phyloP scores from a whole-genome alignment of 371 early-diverging fungal genomes.

The Mortierella sp. region DNA sequence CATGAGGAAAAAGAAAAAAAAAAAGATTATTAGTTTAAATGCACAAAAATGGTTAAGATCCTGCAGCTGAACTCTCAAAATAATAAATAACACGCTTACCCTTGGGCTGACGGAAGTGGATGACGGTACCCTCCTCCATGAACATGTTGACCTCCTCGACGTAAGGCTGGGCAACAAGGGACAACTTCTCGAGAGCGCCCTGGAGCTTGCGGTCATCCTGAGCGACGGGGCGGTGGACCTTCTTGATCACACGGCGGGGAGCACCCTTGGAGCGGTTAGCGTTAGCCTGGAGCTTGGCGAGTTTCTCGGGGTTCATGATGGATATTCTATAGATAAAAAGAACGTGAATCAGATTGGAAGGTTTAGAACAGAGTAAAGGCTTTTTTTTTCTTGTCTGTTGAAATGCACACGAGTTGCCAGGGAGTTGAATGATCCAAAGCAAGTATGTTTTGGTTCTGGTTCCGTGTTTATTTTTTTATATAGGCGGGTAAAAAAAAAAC shows the following conservation, averaged over 20 bases:
- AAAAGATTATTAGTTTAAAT: not conserved
- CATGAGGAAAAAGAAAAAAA: slow-evolving; percentile 5
- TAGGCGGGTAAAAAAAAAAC: not conserved
- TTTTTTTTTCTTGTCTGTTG: not conserved
- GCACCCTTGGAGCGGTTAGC: slow-evolving; percentile 94
- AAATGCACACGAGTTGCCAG: not conserved
- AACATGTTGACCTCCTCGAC: slow-evolving; percentile 99
- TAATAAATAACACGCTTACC: slow-evolving; percentile 65
- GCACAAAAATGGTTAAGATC: no score
- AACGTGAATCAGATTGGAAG: not conserved
- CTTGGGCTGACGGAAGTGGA: slow-evolving; percentile 93
- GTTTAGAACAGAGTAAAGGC: not conserved
- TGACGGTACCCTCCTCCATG: slow-evolving; percentile 92
- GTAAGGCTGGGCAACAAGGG: slow-evolving; percentile 85
- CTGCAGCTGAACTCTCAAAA: not conserved
- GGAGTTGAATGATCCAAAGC: not conserved
- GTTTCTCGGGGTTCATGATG: slow-evolving; percentile 94
- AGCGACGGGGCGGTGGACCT: slow-evolving; percentile 74
- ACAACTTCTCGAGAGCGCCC: slow-evolving; percentile 87
- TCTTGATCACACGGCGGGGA: slow-evolving; percentile 95
- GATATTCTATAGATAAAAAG: not conserved
- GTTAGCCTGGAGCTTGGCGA: slow-evolving; percentile 93
- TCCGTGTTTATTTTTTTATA: not conserved
- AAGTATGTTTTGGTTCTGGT: not conserved
- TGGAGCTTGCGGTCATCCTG: slow-evolving; percentile 94